These are phyloP conservation scores for Rhexocercosporidium sp. DNA, from an alignment of 2,329 filamentous ascomycete species.

Conservation along the genomic window DNA sequence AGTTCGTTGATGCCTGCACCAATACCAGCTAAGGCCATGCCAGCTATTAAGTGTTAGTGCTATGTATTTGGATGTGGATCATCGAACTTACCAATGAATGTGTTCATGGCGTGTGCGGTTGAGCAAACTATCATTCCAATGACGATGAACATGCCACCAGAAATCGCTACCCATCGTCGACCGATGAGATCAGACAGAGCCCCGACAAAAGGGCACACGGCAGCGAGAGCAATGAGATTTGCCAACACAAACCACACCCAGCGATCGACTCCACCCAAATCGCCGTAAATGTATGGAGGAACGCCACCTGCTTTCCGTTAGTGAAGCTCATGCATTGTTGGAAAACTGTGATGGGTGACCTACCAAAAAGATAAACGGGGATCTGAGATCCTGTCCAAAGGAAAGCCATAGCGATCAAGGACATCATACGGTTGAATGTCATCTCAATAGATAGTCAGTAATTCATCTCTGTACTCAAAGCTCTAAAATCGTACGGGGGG, in stretches of 20 bases:
- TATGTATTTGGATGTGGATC: no score
- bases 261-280: constrained; percentile 58
- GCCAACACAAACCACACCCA: constrained; percentile 47
- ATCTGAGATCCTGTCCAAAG: constrained; percentile 66
- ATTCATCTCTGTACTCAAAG: background rate
- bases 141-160: constrained; percentile 58
- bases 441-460: constrained; percentile 45
- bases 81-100: constrained; percentile 60
- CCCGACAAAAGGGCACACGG: constrained; percentile 68
- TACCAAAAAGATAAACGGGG: constrained; percentile 56
- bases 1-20: constrained; percentile 74
- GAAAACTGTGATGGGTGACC: background rate
- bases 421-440: constrained; percentile 57
- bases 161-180: constrained; percentile 61
- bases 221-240: constrained; percentile 60
- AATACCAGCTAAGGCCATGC: constrained; percentile 61
- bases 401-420: constrained; percentile 63
- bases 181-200: constrained; percentile 68
- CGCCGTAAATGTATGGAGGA: constrained; percentile 60
- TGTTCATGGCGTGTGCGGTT: constrained; percentile 63
- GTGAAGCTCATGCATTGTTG: background rate
- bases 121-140: constrained; percentile 64
- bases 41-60: constrained; percentile 43
- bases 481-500: constrained; percentile 45
- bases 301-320: constrained; percentile 37